These are phyloP conservation scores for Suhomyces anneliseae DNA, from an alignment of 1,139 yeast genomes.

Conservation along the genomic window DNA sequence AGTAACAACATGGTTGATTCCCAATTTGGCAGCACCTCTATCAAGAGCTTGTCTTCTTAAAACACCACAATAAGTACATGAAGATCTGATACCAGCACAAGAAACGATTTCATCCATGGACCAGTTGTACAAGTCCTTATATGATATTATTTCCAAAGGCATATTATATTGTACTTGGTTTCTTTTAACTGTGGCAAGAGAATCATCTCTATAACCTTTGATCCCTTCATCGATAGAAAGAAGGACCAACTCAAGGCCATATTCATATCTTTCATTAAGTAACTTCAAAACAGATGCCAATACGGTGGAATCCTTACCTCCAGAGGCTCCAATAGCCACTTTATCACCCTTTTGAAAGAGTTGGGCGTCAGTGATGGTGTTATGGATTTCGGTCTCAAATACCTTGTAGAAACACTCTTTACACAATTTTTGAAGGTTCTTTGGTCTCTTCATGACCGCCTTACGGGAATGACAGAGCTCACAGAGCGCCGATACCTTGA, in stretches of 20 bases:
- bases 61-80: slow-evolving; percentile 98
- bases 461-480: slow-evolving; percentile 84
- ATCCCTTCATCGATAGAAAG: slow-evolving; percentile 96
- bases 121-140: slow-evolving; percentile 89
- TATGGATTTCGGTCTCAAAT: slow-evolving; percentile 94
- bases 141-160: slow-evolving; percentile 88
- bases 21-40: slow-evolving; percentile 89
- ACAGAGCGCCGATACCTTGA: slow-evolving; percentile 57
- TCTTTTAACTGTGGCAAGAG: slow-evolving; percentile 92
- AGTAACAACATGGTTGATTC: slow-evolving; percentile 88
- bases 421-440: slow-evolving; percentile 88
- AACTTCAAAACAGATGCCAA: slow-evolving; percentile 85
- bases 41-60: slow-evolving; percentile 94
- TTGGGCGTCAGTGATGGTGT: slow-evolving; percentile 71
- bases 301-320: slow-evolving; percentile 98
- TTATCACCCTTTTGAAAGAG: slow-evolving; percentile 78
- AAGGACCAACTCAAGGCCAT: slow-evolving; percentile 79
- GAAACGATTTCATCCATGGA: slow-evolving; percentile 98
- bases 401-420: slow-evolving; percentile 86
- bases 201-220: slow-evolving; percentile 95
- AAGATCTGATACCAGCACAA: slow-evolving; percentile 89
- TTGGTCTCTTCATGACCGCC: slow-evolving; percentile 90
- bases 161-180: slow-evolving; percentile 85
- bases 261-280: slow-evolving; percentile 81
- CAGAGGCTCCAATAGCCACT: slow-evolving; percentile 97